Percentiles rank a stretch among this genome's conserved stretches.
Conservation (phyloP, 352 stramenopile species). For the Phytophthora ramorum region DNA sequence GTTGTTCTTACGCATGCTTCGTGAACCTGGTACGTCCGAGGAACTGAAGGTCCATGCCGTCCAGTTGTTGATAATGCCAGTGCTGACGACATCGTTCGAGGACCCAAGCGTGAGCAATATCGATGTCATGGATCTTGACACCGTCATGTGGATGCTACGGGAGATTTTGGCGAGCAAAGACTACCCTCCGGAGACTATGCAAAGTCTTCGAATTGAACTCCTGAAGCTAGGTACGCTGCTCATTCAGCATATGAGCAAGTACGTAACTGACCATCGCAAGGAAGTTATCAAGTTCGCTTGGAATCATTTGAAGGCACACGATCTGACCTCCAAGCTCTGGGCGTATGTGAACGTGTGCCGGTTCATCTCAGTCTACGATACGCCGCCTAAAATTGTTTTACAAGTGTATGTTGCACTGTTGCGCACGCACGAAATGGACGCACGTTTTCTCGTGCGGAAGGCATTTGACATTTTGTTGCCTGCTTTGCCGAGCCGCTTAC, state of each 20-base stretch:
- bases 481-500: constrained; percentile 89
- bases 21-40: constrained; percentile 70
- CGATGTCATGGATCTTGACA: constrained; percentile 88
- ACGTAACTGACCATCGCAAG: constrained; percentile 94
- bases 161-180: constrained; percentile 91
- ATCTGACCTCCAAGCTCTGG: constrained; percentile 96
- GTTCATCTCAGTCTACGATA: constrained; percentile 97
- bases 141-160: constrained; percentile 88
- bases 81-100: constrained; percentile 91
- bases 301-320: constrained; percentile 96
- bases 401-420: constrained; percentile 97
- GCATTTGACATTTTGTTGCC: constrained; percentile 97
- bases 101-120: constrained; percentile 78
- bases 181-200: constrained; percentile 66
- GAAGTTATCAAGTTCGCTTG: constrained; percentile 99
- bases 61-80: constrained; percentile 94
- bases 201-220: constrained; percentile 90
- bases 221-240: constrained; percentile 96
- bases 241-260: constrained; percentile 95
- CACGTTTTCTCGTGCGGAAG: constrained; percentile 93
- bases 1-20: constrained; percentile 91
- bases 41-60: constrained; percentile 94
- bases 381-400: constrained; percentile 96
- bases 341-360: constrained; percentile 97
- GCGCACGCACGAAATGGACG: constrained; percentile 94